Evolutionary conservation across 768 basidiomycete species (phyloP), one percentile per base, ranked within the genome.

Genomic region (Russula emetica): DNA sequence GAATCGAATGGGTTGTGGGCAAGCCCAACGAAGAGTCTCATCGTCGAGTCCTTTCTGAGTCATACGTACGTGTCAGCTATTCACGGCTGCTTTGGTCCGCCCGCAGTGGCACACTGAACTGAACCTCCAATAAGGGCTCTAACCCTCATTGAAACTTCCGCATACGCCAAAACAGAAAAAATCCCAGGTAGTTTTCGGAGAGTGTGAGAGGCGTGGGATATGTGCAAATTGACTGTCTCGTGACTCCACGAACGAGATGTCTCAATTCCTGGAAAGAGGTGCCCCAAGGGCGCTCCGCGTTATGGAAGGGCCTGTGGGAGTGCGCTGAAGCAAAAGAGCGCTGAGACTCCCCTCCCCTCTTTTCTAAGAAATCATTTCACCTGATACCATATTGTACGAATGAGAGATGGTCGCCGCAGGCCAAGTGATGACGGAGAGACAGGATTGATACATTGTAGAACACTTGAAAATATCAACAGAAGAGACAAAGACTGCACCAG

Each of bases 371-470:
- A 28, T 22, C 20, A 24, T 52, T 40, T 58, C 56, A 47, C 45
- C 20, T 22, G 50, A 13, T 36, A n/a, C 22, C 49, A 40, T 50
- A 20, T 22, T 45, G 7, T 49, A 14, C 24, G 26, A 64, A 38
- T 6, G 58, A 42, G n/a, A 38, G 53, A 22, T 11, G 18, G n/a
- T 36, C 36, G 18, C 53, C 9, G 18, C 60, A 38, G 24, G 30
- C 16, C 22, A 36, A 22, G 38, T 22, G 50, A 60, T 6, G 44
- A 14, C 8, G 22, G 18, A 7, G 34, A 24, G 54, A 53, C 56
- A 56, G 58, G 66, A 64, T 67, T 53, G 58, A 64, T 67, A 66
- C 66, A 66, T 60, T 67, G 58, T 53, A 34, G 36, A 24, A 52
- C 40, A 64, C 32, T 60, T 64, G 62, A 67, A 44, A 67, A 56